Conservation (phyloP, 192 early-diverging fungal genomes). For the Backusella parvicylindrica region DNA sequence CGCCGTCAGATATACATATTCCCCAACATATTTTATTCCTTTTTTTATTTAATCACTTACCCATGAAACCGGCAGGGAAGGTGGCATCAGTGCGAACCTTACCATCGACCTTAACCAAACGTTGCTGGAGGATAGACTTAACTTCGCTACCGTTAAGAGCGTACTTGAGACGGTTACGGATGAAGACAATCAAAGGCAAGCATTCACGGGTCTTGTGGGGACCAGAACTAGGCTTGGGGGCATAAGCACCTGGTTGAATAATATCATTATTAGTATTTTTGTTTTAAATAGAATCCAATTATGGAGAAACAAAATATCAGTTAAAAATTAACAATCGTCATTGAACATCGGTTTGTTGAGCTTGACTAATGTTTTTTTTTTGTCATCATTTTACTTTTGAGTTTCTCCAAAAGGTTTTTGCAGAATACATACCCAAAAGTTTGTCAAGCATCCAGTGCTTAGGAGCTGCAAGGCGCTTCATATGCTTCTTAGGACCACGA, state of each 20-base stretch:
- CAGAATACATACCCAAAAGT: constrained; percentile 72
- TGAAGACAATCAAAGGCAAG: constrained; percentile 95
- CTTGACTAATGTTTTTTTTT: constrained; percentile 21
- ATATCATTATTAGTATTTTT: not conserved
- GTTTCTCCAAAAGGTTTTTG: not conserved
- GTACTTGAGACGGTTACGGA: constrained; percentile 99
- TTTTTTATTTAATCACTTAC: constrained; percentile 45
- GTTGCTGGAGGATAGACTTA: constrained; percentile 95
- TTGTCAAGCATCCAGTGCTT: constrained; percentile 99
- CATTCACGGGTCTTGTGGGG: constrained; percentile 98
- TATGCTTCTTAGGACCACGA: constrained; percentile 96
- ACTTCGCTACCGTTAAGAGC: constrained; percentile 98
- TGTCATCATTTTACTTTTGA: not conserved
- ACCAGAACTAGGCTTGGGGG: constrained; percentile 39
- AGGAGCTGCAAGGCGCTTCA: constrained; percentile 98
- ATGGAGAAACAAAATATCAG: not conserved
- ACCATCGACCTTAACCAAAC: constrained; percentile 98
- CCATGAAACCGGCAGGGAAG: constrained; percentile 98
- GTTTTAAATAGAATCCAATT: not conserved
- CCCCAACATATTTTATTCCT: not conserved
- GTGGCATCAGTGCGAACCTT: constrained; percentile 97
- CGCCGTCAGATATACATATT: constrained; percentile 14
- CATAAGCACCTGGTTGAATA: constrained; percentile 23
- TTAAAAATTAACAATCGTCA: constrained; percentile 19
- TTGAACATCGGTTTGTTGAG: constrained; percentile 26